Evolutionary conservation across 73 alveolate genomes (phyloP), one percentile per base, ranked within the genome.

Genomic region (Paramecium pentaurelia): DNA sequence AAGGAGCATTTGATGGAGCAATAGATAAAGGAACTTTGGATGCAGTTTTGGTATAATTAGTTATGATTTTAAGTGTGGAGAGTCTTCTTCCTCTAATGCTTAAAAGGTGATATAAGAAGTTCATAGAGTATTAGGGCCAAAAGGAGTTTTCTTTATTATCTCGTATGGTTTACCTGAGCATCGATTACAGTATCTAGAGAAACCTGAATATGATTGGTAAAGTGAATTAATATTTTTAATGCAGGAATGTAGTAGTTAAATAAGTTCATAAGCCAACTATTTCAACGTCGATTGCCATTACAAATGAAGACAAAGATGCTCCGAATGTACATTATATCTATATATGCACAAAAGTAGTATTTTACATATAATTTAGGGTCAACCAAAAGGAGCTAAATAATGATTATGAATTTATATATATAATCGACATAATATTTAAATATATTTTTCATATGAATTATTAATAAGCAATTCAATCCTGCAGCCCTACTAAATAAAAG

Each of bases 21-120:
- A 77, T 98, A 42, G 99, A 98, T 86, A 98, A 98, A 89, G 99
- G 99, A 12, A 96, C 99, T 54, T 96, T 98, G 51, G 99, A 98
- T 95, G 95, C 98, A 2, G 90, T 98, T 80, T 94, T 98, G 68
- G 94, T 89, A 88, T 37, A 11, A n/a, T 14, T 12, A 22, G 28
- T 37, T 8, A 38, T 0, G 2, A 86, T 36, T 11, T 45, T 12
- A 18, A 89, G 94, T 98, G 99, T 77, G 99, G 99, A 47, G 99
- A 98, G 92, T 97, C 98, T 25, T 95, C 98, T 16, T 97, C 98
- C 1, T 98, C 99, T 3, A 95, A 96, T 92, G 98, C 99, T 3
- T 96, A 96, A 10, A 95, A 96, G 93, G 97, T 97, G 96, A 93
- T 98, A 70, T 58, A 95, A 38, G 99, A 98, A 90, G 95, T 97